Base-by-base conservation (phyloP, 2,329 filamentous ascomycete genomes). In the Epicoccum sorghinum region DNA sequence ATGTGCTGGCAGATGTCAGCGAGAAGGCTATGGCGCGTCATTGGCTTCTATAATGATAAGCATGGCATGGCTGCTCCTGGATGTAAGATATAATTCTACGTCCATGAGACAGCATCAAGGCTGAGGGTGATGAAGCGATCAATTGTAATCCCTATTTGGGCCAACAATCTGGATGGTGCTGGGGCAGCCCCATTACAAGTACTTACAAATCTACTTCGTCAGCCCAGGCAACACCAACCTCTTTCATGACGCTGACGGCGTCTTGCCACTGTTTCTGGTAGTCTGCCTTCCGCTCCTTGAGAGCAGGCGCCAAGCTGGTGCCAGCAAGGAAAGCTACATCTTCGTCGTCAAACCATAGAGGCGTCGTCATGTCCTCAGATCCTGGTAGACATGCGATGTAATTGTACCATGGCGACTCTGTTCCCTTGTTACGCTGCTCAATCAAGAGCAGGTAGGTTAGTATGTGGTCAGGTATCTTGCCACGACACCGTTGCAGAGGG, bases 1-100 rank as follows among this genome's bases (percentile, higher is more conserved):
- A 72, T 36, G 78, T 68, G 76, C 80, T 82, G 66, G 14, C 36
- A 38, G 4, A 23, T 8, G 58, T 69, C 52, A 70, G 68, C 56
- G 29, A 41, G 39, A 14, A 29, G 48, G 24, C 30, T 39, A 40
- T 32, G 29, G 24, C 6, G 9, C 10, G 25, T n/a, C 10, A 10
- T 29, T 6, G 6, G 27, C 27, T 29, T 29, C 6, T 9, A 29
- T 2, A 29, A 29, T 8, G 12, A 18, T 18, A 18, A 18, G 18
- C 18, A 18, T 18, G 18, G 18, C 18, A 18, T 18, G 18, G 18
- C 18, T 18, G 18, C 2, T 33, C 18, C 3, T 23, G 8, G 32
- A 8, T n/a, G 32, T 9, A 13, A 33, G 32, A 33, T n/a, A 33
- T 33, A 9, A 29, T 9, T 9, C 9, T 9, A 29, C 9, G 6